Base-by-base conservation (phyloP, 2,329 filamentous ascomycete species). In the Claviceps lovelessii region DNA sequence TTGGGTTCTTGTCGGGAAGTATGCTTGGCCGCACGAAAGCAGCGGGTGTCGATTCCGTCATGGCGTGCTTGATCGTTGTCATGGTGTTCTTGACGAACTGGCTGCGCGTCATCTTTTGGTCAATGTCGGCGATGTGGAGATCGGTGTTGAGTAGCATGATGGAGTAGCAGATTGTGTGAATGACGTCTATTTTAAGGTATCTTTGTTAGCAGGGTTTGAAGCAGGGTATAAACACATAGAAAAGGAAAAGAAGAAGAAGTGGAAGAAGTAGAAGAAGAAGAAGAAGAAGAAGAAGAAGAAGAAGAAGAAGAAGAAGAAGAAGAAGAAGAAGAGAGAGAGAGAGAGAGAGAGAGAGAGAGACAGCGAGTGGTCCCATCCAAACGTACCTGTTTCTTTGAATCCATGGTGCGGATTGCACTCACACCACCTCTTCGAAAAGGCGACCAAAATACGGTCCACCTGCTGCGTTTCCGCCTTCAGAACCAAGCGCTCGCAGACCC, bases 51-150 rank as follows among this genome's bases (percentile, higher is more conserved):
- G 84, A 81, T 61, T 95, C 88, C 44, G 78, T 74, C 10, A 90
- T 78, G 13, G 88, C 84, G 51, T 89, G 83, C 56, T 81, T 82
- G 58, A 98, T 87, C 0, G 91, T 95, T 0, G 87, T 86, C 76
- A 97, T 84, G 5, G 93, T 96, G 66, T 98, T 98, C 70, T 94
- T 95, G 65, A 98, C 81, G 64, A 97, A 98, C 64, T 97, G 91
- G 59, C 79, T 85, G 55, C 87, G 83, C 1, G 91, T 97, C 93
- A 98, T 98, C 73, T 95, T 95, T 62, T 87, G 83, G 58, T 95
- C 90, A 61, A 97, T 95, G 65, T 97, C 90, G 56, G 91, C 93
- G 64, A 97, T 70, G 64, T 98, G 91, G 55, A 98, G 75, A 72
- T 98, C 93, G 39, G 93, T 98, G 64, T 98, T 98, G 59, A 98